Percentiles rank a stretch among this genome's conserved stretches.
Evolutionary conservation across 768 basidiomycete species (phyloP).

Genomic region (Lyophyllum atratum): DNA sequence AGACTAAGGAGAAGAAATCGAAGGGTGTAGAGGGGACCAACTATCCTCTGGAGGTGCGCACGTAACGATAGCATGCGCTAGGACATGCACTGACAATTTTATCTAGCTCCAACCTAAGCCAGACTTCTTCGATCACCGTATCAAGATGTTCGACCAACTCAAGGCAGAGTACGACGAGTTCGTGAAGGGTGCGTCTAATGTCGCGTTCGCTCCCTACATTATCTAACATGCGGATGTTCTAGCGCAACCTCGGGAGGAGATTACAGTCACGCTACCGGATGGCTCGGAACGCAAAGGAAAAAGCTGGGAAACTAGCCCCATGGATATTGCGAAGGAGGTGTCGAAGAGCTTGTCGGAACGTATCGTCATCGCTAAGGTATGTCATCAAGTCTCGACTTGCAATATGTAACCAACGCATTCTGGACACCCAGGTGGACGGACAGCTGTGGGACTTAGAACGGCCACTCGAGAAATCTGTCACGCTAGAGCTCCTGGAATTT

Average conservation of each 20-base stretch:
- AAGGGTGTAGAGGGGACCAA: slow-evolving; percentile 41
- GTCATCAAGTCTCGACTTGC: slow-evolving; percentile 9
- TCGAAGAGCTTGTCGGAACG: slow-evolving; percentile 87
- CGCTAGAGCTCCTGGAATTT: slow-evolving; percentile 87
- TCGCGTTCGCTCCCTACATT: background rate
- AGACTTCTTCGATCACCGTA: slow-evolving; percentile 85
- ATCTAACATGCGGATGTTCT: background rate
- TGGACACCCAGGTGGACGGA: slow-evolving; percentile 67
- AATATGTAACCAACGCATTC: background rate
- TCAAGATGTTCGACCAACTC: slow-evolving; percentile 86
- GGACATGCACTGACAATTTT: slow-evolving; percentile 11
- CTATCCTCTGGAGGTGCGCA: slow-evolving; percentile 65
- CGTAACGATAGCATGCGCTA: background rate
- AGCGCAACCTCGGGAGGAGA: slow-evolving; percentile 84
- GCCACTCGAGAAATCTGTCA: slow-evolving; percentile 84
- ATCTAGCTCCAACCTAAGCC: slow-evolving; percentile 78
- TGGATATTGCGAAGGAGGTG: slow-evolving; percentile 87
- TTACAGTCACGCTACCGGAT: slow-evolving; percentile 83
- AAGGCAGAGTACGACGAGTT: slow-evolving; percentile 83
- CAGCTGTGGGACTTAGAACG: slow-evolving; percentile 93
- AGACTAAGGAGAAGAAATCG: slow-evolving; percentile 47
- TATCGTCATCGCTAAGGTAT: slow-evolving; percentile 90
- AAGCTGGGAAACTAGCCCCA: slow-evolving; percentile 94
- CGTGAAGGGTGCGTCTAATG: slow-evolving; percentile 58
- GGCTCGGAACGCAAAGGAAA: slow-evolving; percentile 81